Evolutionary conservation across 83 land plant genomes (phyloP).

Genomic region (Picea abies): DNA sequence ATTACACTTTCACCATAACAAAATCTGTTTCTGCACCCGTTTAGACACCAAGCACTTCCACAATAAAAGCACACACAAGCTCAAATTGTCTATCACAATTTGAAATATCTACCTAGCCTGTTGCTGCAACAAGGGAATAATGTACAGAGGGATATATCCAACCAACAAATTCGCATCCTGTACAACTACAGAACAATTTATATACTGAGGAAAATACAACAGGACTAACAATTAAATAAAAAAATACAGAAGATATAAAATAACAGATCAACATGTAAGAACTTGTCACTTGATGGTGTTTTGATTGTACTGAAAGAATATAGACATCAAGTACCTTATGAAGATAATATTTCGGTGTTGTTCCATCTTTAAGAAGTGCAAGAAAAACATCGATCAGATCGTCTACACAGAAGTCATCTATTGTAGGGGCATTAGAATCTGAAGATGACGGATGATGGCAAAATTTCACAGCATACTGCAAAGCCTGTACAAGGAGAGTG

Average conservation of each 20-base stretch:
- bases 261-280: not conserved
- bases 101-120: no score
- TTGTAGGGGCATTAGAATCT: constrained; percentile 8
- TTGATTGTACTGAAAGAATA: not conserved
- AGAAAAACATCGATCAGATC: constrained; percentile 25
- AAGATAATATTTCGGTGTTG: constrained; percentile 25
- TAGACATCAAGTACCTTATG: constrained; percentile 14
- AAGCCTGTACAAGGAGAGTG: constrained; percentile 31
- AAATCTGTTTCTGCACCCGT: no score
- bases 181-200: not conserved
- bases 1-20: no score
- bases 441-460: constrained; percentile 11
- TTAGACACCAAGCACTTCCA: no score
- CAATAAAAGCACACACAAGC: no score
- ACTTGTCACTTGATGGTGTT: not conserved
- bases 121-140: not conserved
- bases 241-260: no score
- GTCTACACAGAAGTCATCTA: constrained; percentile 16
- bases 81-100: no score
- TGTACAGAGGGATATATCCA: not conserved
- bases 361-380: constrained; percentile 21
- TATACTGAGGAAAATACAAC: not conserved
- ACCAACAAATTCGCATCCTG: not conserved
- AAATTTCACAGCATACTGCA: constrained; percentile 23
- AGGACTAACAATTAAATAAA: not conserved